Evolutionary conservation across 164 flowering plant genomes (phyloP).

Genomic region (Brasenia schreberi): DNA sequence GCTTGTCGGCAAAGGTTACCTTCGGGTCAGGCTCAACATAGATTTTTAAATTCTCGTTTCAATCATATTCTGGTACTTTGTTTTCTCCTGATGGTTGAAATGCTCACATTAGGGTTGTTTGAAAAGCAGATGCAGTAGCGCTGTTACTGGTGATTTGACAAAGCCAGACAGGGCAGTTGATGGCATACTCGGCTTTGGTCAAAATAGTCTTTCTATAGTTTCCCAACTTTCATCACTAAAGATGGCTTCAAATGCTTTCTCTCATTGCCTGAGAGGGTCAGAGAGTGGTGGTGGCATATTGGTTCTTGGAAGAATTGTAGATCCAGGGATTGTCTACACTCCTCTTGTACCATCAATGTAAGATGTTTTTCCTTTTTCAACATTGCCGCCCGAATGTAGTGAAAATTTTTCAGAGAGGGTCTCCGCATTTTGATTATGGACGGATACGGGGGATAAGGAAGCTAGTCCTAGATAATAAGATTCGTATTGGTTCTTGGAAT

Average conservation of each 20-base stretch:
- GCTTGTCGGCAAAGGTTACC: slow-evolving; percentile 53
- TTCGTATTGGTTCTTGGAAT: too few relatives aligned
- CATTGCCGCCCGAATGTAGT: too few relatives aligned
- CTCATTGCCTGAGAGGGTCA: slow-evolving; percentile 84
- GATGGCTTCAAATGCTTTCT: slow-evolving; percentile 61
- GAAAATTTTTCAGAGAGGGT: too few relatives aligned
- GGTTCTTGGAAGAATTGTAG: slow-evolving; percentile 85
- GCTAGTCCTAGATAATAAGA: too few relatives aligned
- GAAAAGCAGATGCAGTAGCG: not conserved
- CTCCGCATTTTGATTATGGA: too few relatives aligned
- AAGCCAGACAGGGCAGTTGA: slow-evolving; percentile 91
- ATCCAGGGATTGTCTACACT: slow-evolving; percentile 73
- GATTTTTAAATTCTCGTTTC: not conserved
- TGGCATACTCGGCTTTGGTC: slow-evolving; percentile 97
- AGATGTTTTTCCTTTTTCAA: not conserved
- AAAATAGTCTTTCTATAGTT: slow-evolving; percentile 60
- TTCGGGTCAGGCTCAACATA: slow-evolving; percentile 52
- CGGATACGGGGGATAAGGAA: too few relatives aligned
- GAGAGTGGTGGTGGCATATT: slow-evolving; percentile 77
- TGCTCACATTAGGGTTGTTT: not conserved
- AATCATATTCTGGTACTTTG: not conserved
- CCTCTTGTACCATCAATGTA: slow-evolving; percentile 87
- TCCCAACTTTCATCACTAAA: slow-evolving; percentile 80
- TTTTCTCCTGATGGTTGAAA: not conserved
- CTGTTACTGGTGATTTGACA: slow-evolving; percentile 58